Evolutionary conservation across 768 basidiomycete species (phyloP).

Genomic region (Psilocybe azurescens): DNA sequence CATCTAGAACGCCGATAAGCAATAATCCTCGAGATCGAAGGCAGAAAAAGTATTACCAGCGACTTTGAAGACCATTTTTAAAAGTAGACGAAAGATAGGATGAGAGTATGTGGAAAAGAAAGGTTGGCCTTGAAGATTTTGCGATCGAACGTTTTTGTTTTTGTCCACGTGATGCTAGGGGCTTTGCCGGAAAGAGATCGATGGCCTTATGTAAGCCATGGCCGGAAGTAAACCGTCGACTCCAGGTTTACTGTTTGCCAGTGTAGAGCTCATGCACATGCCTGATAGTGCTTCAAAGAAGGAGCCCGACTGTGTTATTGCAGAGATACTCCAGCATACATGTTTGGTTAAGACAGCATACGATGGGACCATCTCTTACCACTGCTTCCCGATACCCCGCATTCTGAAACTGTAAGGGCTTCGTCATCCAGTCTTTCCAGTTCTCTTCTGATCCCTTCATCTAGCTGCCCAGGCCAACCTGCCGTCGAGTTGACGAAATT

Average conservation of each 20-base stretch:
- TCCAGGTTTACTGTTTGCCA: background rate
- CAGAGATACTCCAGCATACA: slow-evolving; percentile 75
- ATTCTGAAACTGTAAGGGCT: slow-evolving; percentile 70
- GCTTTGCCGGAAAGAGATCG: slow-evolving; percentile 11
- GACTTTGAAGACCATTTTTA: slow-evolving; percentile 87
- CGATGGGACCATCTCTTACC: slow-evolving; percentile 37
- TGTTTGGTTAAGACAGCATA: slow-evolving; percentile 50
- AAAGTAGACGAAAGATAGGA: slow-evolving; percentile 29
- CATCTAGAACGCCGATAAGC: slow-evolving; percentile 51
- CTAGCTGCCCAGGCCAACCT: slow-evolving; percentile 68
- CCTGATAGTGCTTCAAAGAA: background rate
- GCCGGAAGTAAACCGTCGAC: background rate
- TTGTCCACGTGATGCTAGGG: slow-evolving; percentile 32
- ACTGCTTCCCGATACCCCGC: slow-evolving; percentile 78
- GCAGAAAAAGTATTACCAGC: slow-evolving; percentile 58
- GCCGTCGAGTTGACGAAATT: slow-evolving; percentile 73
- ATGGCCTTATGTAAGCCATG: slow-evolving; percentile 18
- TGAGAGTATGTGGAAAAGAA: slow-evolving; percentile 26
- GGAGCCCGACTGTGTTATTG: slow-evolving; percentile 54
- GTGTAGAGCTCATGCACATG: background rate
- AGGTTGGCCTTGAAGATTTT: slow-evolving; percentile 24
- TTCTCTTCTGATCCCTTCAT: slow-evolving; percentile 8
- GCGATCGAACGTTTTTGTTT: slow-evolving; percentile 43
- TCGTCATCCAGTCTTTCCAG: slow-evolving; percentile 4
- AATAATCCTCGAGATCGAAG: slow-evolving; percentile 3